Percentiles rank a stretch among this genome's conserved stretches.
Conservation (phyloP, 2,329 filamentous ascomycete genomes). For the Claviceps fusiformis region DNA sequence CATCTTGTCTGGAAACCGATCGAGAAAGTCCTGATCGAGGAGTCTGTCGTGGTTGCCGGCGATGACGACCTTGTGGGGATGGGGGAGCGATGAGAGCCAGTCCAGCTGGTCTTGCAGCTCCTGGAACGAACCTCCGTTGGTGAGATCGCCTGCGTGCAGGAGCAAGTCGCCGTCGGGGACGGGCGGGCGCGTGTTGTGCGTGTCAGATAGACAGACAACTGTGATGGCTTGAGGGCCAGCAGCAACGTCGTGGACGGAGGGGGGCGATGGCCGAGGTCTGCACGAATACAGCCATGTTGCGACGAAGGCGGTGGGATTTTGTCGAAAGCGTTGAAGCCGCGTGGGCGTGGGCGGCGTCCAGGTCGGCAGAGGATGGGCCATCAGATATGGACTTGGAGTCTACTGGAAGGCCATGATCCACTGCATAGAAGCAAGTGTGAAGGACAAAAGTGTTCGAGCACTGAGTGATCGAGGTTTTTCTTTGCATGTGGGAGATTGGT, state of each 20-base stretch:
- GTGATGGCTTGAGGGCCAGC: no score
- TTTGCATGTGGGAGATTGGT: no score
- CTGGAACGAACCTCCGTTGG: slow-evolving; percentile 24
- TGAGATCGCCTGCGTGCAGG: slow-evolving; percentile 34
- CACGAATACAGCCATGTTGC: background rate
- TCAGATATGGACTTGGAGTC: no score
- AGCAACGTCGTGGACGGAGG: no score
- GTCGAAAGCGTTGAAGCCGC: background rate
- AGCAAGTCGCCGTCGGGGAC: slow-evolving; percentile 31
- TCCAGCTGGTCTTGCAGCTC: slow-evolving; percentile 24
- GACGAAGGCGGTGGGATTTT: background rate
- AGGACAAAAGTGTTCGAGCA: no score
- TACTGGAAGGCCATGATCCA: no score
- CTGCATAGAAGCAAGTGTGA: no score
- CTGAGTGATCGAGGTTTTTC: no score
- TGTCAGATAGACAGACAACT: slow-evolving; percentile 29
- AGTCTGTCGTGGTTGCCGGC: slow-evolving; percentile 31
- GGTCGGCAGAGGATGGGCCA: background rate
- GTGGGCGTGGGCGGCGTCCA: background rate
- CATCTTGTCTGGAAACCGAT: background rate
- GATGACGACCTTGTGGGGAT: slow-evolving; percentile 28
- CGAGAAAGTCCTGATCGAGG: slow-evolving; percentile 11
- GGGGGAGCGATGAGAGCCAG: slow-evolving; percentile 26
- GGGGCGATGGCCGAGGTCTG: background rate
- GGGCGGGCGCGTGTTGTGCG: slow-evolving; percentile 24